Conservation (phyloP, 2,329 filamentous ascomycete genomes). For the Dactylellina leptospora region DNA sequence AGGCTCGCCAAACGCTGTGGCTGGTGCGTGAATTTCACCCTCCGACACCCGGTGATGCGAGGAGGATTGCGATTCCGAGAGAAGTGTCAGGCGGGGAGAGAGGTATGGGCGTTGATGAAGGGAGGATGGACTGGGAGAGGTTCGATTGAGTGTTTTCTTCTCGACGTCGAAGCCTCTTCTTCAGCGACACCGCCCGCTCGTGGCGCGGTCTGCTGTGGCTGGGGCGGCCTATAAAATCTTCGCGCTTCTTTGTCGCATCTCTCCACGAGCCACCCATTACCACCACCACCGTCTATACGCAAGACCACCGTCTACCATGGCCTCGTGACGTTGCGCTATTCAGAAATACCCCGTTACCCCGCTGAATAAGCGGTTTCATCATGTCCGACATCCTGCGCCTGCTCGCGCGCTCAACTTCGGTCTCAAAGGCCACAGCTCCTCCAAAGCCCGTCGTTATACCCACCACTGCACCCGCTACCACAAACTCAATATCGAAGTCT, state of each 20-base stretch:
- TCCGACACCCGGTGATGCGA: not conserved
- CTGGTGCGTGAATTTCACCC: conserved; percentile 44
- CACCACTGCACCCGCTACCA: conserved; percentile 6
- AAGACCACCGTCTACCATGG: not conserved
- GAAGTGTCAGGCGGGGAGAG: not conserved
- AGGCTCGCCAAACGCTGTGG: conserved; percentile 44
- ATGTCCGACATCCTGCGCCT: conserved; percentile 57
- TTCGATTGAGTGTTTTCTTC: too few relatives aligned
- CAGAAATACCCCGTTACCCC: too few relatives aligned
- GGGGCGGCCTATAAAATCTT: conserved; percentile 1
- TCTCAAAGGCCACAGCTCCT: conserved; percentile 53
- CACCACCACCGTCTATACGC: too few relatives aligned
- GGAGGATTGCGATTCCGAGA: not conserved
- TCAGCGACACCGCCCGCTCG: not conserved
- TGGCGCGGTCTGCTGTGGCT: not conserved
- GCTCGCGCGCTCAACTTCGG: conserved; percentile 55
- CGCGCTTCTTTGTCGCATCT: too few relatives aligned
- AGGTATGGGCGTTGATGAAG: too few relatives aligned
- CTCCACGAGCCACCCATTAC: too few relatives aligned
- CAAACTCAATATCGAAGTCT: conserved; percentile 12
- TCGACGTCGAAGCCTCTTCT: not conserved
- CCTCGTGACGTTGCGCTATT: conserved; percentile 4
- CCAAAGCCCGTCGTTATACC: conserved; percentile 23
- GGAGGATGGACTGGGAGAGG: too few relatives aligned
- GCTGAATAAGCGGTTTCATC: not conserved